Percentiles rank a stretch among this genome's conserved stretches.
Evolutionary conservation across 2,329 filamentous ascomycete genomes (phyloP).

Genomic region (Curvularia eragrostidis): DNA sequence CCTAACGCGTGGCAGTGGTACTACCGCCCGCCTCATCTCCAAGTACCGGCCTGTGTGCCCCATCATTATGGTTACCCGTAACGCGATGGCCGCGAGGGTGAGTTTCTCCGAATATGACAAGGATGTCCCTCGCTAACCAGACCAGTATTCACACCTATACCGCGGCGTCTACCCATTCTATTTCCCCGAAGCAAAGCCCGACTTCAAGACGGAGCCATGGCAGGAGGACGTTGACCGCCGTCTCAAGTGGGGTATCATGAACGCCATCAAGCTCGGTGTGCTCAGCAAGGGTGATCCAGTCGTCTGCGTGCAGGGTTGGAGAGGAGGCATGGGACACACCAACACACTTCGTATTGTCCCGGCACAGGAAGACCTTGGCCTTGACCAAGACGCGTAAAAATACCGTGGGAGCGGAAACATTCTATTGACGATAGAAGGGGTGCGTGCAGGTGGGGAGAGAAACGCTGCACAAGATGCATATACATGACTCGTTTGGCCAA

Average conservation of each 20-base stretch:
- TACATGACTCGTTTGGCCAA: constrained; percentile 36
- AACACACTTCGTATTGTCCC: constrained; percentile 71
- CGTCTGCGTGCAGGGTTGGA: constrained; percentile 88
- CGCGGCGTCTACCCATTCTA: constrained; percentile 98
- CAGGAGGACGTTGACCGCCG: constrained; percentile 98
- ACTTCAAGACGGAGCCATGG: constrained; percentile 93
- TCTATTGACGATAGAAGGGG: constrained; percentile 23
- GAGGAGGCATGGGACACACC: constrained; percentile 89
- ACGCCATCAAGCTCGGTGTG: constrained; percentile 82
- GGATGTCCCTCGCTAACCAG: constrained; percentile 22
- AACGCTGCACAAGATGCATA: constrained; percentile 19
- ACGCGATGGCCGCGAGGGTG: constrained; percentile 76
- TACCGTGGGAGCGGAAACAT: constrained; percentile 12
- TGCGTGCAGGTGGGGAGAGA: constrained; percentile 17
- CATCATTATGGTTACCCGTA: constrained; percentile 98
- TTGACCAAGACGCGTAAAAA: constrained; percentile 55
- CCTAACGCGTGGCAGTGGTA: constrained; percentile 65
- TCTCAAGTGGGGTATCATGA: constrained; percentile 94
- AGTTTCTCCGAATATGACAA: constrained; percentile 31
- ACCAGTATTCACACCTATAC: constrained; percentile 85
- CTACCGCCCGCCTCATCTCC: constrained; percentile 91
- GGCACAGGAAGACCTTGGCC: constrained; percentile 58
- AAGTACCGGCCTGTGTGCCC: constrained; percentile 99
- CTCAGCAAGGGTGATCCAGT: constrained; percentile 75
- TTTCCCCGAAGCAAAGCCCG: constrained; percentile 91